Evolutionary conservation across 306 rosid genomes (phyloP).

Genomic region (Cucumis cinereus): DNA sequence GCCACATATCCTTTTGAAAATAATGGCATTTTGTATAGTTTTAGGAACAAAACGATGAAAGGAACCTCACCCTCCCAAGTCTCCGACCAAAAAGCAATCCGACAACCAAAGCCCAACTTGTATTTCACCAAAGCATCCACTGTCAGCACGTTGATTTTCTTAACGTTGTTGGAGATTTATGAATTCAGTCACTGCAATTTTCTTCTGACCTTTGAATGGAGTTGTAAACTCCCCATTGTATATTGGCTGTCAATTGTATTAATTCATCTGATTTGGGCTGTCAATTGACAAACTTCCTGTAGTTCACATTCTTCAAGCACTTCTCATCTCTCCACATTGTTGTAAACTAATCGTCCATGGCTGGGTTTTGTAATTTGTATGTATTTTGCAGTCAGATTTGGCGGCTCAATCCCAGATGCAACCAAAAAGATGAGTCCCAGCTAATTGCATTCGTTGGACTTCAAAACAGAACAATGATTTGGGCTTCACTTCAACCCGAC

Average conservation of each 20-base stretch:
- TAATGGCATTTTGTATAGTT: no score
- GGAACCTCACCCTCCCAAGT: no score
- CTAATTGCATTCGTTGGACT: neutral
- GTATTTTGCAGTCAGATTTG: neutral
- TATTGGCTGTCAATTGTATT: neutral
- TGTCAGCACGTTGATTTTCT: no score
- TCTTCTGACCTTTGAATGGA: neutral
- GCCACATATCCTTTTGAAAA: no score
- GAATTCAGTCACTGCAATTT: neutral
- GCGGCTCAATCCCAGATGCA: neutral
- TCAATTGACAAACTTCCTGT: neutral
- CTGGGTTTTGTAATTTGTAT: neutral
- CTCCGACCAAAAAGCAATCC: no score
- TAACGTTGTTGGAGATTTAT: neutral
- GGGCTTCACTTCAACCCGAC: no score
- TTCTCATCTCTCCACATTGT: neutral
- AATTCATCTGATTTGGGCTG: conserved; percentile 12
- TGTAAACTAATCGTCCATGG: neutral
- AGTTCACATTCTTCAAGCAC: neutral
- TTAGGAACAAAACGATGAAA: no score
- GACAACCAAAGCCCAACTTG: no score
- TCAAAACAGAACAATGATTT: no score
- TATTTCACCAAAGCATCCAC: no score
- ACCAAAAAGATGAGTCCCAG: neutral
- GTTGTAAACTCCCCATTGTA: neutral